Percentiles rank a stretch among this genome's conserved stretches.
phyloP scores from a whole-genome alignment of 2,329 filamentous ascomycete genomes.

The Diplodia corticola region DNA sequence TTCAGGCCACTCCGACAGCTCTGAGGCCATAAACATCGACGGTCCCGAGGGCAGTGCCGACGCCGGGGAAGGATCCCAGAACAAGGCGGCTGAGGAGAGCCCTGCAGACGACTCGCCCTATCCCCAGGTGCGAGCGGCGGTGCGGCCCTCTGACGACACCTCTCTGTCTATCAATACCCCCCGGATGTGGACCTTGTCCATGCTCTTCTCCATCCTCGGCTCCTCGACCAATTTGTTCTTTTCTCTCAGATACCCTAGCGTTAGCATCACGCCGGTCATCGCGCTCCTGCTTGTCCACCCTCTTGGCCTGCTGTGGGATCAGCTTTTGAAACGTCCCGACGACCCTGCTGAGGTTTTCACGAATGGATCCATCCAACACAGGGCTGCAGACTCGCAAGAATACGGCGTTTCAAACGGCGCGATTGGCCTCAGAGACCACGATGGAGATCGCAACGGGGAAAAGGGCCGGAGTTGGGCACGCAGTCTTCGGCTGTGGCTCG shows the following conservation, averaged over 20 bases:
- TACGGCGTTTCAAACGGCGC: slow-evolving; percentile 3
- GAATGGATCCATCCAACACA: slow-evolving; percentile 52
- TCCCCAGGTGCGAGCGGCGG: slow-evolving; percentile 76
- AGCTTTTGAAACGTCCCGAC: slow-evolving; percentile 61
- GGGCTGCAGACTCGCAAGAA: slow-evolving; percentile 11
- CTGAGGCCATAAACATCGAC: slow-evolving; percentile 32
- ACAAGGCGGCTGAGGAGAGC: slow-evolving; percentile 46
- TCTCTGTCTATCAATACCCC: slow-evolving; percentile 82
- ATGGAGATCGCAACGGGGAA: not conserved
- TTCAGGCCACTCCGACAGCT: slow-evolving; percentile 1
- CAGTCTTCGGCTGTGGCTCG: slow-evolving; percentile 69
- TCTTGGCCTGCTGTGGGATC: slow-evolving; percentile 78
- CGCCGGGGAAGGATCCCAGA: not conserved
- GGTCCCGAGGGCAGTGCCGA: slow-evolving; percentile 36
- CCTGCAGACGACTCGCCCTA: slow-evolving; percentile 72
- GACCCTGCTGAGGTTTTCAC: slow-evolving; percentile 59
- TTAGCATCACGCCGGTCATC: slow-evolving; percentile 86
- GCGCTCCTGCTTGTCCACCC: slow-evolving; percentile 82
- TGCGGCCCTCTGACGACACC: slow-evolving; percentile 72
- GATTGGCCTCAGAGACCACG: not conserved
- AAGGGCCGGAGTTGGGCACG: slow-evolving; percentile 29
- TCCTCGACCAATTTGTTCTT: slow-evolving; percentile 87
- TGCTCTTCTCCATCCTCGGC: slow-evolving; percentile 76
- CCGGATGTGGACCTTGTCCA: slow-evolving; percentile 82
- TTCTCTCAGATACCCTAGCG: slow-evolving; percentile 84